phyloP scores from a whole-genome alignment of 2,329 filamentous ascomycete species.

The Aspergillus niger region DNA sequence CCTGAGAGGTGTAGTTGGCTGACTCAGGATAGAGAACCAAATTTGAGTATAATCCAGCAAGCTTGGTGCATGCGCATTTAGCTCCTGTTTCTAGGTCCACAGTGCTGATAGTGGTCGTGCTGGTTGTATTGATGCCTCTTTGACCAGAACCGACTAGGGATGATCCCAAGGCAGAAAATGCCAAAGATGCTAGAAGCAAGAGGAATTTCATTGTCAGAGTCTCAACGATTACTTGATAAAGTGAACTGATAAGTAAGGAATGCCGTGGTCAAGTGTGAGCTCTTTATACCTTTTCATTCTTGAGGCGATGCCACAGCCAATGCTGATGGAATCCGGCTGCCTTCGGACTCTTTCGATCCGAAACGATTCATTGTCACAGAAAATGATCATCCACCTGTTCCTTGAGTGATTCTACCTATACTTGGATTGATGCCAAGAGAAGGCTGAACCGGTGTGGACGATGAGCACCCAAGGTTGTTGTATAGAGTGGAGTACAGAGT shows the following conservation, averaged over 20 bases:
- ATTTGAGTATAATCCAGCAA: neutral
- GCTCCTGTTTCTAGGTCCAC: neutral
- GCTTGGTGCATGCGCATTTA: neutral
- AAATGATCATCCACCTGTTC: no score
- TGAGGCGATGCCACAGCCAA: neutral
- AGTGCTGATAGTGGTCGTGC: neutral
- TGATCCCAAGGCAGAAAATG: neutral
- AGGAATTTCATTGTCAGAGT: neutral
- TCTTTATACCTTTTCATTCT: neutral
- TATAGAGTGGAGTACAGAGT: no score
- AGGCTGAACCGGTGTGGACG: no score
- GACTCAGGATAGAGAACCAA: conserved; percentile 10
- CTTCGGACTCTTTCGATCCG: neutral
- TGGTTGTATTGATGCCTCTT: neutral
- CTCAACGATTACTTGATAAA: no score
- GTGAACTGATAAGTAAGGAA: neutral
- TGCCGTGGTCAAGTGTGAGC: neutral
- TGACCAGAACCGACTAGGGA: neutral
- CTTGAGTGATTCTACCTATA: no score
- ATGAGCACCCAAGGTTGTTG: no score
- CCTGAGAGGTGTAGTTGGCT: conserved; percentile 28
- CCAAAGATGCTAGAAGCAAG: neutral
- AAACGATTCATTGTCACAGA: no score
- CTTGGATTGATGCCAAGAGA: no score
- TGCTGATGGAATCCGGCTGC: neutral